These are phyloP conservation scores for Tephrocybe rancida DNA, from an alignment of 768 basidiomycete genomes.

Conservation along the genomic window DNA sequence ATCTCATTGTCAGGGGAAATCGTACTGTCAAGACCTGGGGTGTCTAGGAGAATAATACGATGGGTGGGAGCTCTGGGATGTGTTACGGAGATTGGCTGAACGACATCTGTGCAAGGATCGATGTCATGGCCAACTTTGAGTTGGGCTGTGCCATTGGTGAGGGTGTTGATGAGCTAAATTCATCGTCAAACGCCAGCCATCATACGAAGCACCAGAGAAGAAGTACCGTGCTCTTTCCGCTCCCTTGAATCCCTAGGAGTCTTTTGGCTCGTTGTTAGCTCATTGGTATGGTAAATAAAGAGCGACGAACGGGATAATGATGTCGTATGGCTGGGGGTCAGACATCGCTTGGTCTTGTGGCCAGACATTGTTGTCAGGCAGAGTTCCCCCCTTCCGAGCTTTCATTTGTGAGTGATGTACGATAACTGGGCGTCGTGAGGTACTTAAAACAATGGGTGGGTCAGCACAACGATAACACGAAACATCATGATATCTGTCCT, in stretches of 20 bases:
- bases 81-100: constrained; percentile 1
- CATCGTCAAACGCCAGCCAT: neutral
- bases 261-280: neutral
- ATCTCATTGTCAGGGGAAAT: constrained; percentile 9
- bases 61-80: constrained; percentile 13
- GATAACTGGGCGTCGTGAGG: neutral
- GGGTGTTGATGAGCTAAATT: constrained; percentile 14
- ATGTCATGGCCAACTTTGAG: constrained; percentile 12
- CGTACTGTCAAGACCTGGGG: constrained; percentile 15
- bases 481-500: no score
- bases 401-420: neutral
- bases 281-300: neutral
- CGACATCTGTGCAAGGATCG: constrained; percentile 12
- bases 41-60: constrained; percentile 16
- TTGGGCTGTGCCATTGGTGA: neutral
- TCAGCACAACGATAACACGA: no score
- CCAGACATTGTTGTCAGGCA: constrained; percentile 4
- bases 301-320: constrained; percentile 14
- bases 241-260: constrained; percentile 14
- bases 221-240: constrained; percentile 15
- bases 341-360: constrained; percentile 2
- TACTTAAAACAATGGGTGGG: no score
- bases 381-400: neutral
- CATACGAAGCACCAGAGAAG: neutral
- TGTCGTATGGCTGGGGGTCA: constrained; percentile 14